These are phyloP conservation scores for Coniochaeta sp. DNA, from an alignment of 2,329 filamentous ascomycete species.

Conservation along the genomic window DNA sequence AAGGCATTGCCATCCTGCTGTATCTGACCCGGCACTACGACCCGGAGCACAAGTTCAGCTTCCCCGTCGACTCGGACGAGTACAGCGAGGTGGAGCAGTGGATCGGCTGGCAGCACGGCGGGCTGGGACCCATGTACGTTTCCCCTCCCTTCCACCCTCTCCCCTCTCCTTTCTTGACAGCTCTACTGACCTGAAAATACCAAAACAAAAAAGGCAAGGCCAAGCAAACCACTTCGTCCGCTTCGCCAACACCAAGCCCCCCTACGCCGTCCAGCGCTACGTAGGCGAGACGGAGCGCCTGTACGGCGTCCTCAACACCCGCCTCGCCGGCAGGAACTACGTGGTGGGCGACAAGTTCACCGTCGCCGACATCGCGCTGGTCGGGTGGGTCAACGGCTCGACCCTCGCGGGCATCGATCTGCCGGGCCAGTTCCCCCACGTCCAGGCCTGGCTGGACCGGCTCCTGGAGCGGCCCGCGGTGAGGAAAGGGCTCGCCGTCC, in stretches of 20 bases:
- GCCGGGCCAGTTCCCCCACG: constrained; percentile 50
- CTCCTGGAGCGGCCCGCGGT: constrained; percentile 52
- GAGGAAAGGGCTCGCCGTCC: constrained; percentile 56
- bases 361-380: constrained; percentile 65
- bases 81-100: constrained; percentile 45
- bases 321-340: constrained; percentile 46
- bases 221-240: constrained; percentile 69
- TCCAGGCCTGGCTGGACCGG: constrained; percentile 60
- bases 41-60: constrained; percentile 22
- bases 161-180: neutral
- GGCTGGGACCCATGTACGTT: constrained; percentile 52
- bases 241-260: constrained; percentile 60
- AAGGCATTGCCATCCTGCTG: constrained; percentile 64
- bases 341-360: constrained; percentile 54
- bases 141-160: neutral
- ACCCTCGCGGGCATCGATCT: constrained; percentile 57
- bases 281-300: constrained; percentile 68
- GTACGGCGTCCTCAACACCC: constrained; percentile 63
- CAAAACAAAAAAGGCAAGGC: constrained; percentile 47
- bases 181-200: too few relatives aligned
- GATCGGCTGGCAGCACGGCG: constrained; percentile 68
- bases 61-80: constrained; percentile 27
- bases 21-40: constrained; percentile 43
- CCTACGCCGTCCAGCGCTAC: constrained; percentile 67
- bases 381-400: constrained; percentile 59